Base-by-base conservation (phyloP, 1,284 basidiomycete genomes). In the Xerocomus amazonicus region DNA sequence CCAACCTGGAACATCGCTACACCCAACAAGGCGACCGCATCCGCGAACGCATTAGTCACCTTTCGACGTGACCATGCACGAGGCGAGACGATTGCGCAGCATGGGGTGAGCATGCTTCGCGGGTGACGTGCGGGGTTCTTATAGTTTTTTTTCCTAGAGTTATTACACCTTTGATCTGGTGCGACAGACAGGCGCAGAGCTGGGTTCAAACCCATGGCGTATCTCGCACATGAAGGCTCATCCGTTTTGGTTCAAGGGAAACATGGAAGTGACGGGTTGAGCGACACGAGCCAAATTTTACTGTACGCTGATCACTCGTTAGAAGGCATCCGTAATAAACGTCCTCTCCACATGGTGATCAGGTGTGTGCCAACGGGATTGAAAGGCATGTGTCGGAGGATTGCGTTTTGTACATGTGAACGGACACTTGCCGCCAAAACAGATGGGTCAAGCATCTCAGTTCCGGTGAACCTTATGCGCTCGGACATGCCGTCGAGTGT, bases 201-300 rank as follows among this genome's bases (percentile, higher is more conserved):
- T 48, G n/a, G 50, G 53, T 10, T 48, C 42, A 10, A 65, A 65
- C n/a, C 54, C 62, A 6, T 65, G 56, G 61, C 49, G 60, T 47
- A 59, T 66, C 37, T 53, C 56, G 16, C 52, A 57, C 36, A 53
- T 65, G 52, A 65, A 59, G 28, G 53, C 45, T 16, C 62, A 64
- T 49, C 62, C 62, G 13, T 58, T 59, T 44, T 64, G 62, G 61
- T 63, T 66, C 37, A 57, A 36, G 38, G 60, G 62, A 43, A 66
- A 62, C 39, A 47, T 44, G 1, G 60, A 66, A 27, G 58, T 60
- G n/a, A 60, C 60, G 61, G 43, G 35, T 49, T 59, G 19, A 23
- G 19, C 19, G 19, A 23, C 19, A 23, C 19, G 19, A 23, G 19
- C 19, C 19, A 23, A 23, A 23, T 23, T 23, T 23, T 23, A 23